Base-by-base conservation (phyloP, 805 yeast species). In the Suhomyces sp. region DNA sequence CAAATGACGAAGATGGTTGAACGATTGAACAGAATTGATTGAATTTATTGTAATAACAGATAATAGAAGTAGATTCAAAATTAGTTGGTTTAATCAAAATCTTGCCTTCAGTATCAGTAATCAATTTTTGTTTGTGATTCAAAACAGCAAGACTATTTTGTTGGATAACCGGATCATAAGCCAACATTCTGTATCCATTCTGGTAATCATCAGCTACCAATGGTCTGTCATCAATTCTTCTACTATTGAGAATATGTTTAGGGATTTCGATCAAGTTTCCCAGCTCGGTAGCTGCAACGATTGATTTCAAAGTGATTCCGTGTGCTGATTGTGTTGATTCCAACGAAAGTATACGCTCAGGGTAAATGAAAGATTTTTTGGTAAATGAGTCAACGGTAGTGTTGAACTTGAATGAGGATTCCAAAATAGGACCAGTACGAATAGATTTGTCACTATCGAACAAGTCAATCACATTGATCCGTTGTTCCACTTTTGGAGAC, bases 1-100 rank as follows among this genome's bases (percentile, higher is more conserved):
- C 98, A 60, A 86, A 90, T 25, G 87, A 85, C 27, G 76, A 76
- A 0, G 96, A 86, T 0, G 98, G 96, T 33, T 83, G 74, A 12
- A 84, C 70, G 38, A 78, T 69, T 0, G 95, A 81, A 51, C 90
- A 85, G 63, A 85, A 90, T 5, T 83, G 56, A 53, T 87, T 95
- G 29, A 70, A 58, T 19, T 51, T 42, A 13, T 83, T 86, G 28
- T 78, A 61, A 23, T 74, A 68, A 42, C 93, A 80, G 0, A 85
- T 74, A 13, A 86, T 69, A 2, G 83, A 70, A 0, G 97, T 88
- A 2, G 95, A 85, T 60, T 91, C 98, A 33, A 88, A 65, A 25
- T 76, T 71, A 0, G 97, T 84, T 2, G 63, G 62, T 36, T 44
- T 50, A n/a, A 57, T 47, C 35, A 68, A 48, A 4, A 68, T 50